phyloP scores from a whole-genome alignment of 2,329 filamentous ascomycete genomes.

The Fusarium sulawesiense region DNA sequence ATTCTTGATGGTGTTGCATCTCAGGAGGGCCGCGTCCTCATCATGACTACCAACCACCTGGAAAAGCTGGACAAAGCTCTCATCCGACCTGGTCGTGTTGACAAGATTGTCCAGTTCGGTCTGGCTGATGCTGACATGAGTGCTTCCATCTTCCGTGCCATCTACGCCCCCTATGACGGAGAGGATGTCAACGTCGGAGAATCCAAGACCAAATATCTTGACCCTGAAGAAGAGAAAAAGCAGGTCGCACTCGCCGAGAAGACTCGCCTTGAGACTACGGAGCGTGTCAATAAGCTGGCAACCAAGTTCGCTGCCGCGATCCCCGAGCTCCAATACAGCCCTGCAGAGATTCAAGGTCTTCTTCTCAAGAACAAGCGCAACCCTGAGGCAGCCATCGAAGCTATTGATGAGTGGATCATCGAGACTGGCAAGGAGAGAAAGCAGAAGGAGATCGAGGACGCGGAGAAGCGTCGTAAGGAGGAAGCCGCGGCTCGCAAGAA shows the following conservation, averaged over 20 bases:
- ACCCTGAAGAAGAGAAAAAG: slow-evolving; percentile 43
- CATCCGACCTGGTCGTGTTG: slow-evolving; percentile 71
- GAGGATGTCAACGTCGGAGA: slow-evolving; percentile 31
- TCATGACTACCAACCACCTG: slow-evolving; percentile 74
- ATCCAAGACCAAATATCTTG: background rate
- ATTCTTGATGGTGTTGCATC: slow-evolving; percentile 80
- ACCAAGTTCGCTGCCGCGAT: slow-evolving; percentile 61
- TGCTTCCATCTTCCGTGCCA: slow-evolving; percentile 66
- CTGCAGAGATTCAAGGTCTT: slow-evolving; percentile 70
- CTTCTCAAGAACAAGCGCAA: slow-evolving; percentile 67
- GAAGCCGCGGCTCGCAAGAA: slow-evolving; percentile 48
- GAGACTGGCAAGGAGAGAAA: slow-evolving; percentile 62
- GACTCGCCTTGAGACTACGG: slow-evolving; percentile 51
- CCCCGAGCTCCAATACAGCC: slow-evolving; percentile 67
- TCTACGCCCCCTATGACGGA: slow-evolving; percentile 64
- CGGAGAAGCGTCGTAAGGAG: slow-evolving; percentile 55
- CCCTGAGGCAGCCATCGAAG: slow-evolving; percentile 60
- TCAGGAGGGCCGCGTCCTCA: slow-evolving; percentile 70
- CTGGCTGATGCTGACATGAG: slow-evolving; percentile 65
- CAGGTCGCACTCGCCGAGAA: slow-evolving; percentile 49
- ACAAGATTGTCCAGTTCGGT: slow-evolving; percentile 69
- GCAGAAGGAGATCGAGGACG: slow-evolving; percentile 57
- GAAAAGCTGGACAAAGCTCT: slow-evolving; percentile 71
- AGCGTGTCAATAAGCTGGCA: slow-evolving; percentile 60
- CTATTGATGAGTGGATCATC: slow-evolving; percentile 61